Conservation (phyloP, 805 yeast species). For the Candida yuanshanica region DNA sequence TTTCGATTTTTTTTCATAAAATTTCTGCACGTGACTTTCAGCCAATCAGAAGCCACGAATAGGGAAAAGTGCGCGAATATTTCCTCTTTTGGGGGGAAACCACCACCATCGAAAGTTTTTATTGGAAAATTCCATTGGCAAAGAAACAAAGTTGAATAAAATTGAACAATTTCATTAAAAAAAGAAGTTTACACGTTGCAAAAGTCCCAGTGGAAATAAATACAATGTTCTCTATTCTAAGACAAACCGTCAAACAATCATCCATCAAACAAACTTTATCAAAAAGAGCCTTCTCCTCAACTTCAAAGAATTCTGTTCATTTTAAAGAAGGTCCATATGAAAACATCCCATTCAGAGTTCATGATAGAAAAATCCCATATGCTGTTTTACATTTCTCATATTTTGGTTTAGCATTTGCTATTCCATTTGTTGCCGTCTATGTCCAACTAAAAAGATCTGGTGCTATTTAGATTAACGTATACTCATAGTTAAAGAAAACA, state of each 20-base stretch:
- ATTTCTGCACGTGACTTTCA: conserved; percentile 6
- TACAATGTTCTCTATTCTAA: conserved; percentile 8
- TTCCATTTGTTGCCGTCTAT: conserved; percentile 74
- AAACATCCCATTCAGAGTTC: conserved; percentile 92
- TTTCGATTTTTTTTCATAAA: neutral
- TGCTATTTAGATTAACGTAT: conserved; percentile 27
- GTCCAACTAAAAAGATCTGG: conserved; percentile 91
- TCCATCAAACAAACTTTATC: conserved; percentile 22
- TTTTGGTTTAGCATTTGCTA: conserved; percentile 61
- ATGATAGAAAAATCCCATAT: conserved; percentile 88
- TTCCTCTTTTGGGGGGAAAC: neutral
- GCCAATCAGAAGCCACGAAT: conserved; percentile 17
- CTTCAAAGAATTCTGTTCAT: conserved; percentile 39
- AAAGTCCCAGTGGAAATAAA: no score
- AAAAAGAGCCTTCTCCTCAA: conserved; percentile 49
- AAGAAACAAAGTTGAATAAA: neutral
- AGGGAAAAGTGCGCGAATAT: neutral
- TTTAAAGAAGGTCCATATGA: conserved; percentile 81
- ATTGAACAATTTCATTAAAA: neutral
- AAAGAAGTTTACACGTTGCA: neutral
- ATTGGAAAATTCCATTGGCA: neutral
- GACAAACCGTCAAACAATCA: conserved; percentile 28
- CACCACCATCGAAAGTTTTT: neutral
- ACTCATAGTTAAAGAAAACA: no score
- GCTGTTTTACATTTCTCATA: conserved; percentile 77